A percentile compares a stretch with the other conserved stretches of the same genome.
Evolutionary conservation across 106 monocot genomes (phyloP).

Genomic region (Allium cepa): DNA sequence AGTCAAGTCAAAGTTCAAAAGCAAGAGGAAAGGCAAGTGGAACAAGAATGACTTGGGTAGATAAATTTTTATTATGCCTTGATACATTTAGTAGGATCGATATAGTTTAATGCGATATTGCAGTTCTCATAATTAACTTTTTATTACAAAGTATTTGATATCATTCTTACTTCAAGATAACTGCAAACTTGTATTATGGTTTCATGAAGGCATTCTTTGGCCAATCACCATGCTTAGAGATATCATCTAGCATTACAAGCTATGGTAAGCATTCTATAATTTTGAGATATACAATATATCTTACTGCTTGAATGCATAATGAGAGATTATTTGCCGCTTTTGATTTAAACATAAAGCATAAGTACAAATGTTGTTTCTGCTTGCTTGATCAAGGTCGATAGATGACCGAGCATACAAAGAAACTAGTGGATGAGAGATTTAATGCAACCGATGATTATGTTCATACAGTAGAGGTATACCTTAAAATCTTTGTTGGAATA

Average conservation of each 20-base stretch:
- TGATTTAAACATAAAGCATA: neutral
- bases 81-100: too few species aligned
- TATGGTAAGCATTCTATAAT: conserved; percentile 50
- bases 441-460: conserved; percentile 74
- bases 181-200: conserved; percentile 92
- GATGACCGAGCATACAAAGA: conserved; percentile 99
- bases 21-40: too few species aligned
- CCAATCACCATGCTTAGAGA: conserved; percentile 95
- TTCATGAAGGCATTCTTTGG: conserved; percentile 93
- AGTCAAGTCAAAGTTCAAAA: too few species aligned
- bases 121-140: neutral
- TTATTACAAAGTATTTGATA: neutral
- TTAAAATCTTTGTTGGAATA: neutral
- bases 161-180: too few species aligned
- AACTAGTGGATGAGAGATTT: conserved; percentile 91
- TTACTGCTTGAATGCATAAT: too few species aligned
- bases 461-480: conserved; percentile 82
- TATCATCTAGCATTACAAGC: conserved; percentile 98
- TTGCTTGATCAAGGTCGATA: conserved; percentile 57
- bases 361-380: neutral
- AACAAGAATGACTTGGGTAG: too few species aligned
- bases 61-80: too few species aligned
- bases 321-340: too few species aligned
- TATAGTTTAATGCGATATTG: too few species aligned
- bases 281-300: neutral